phyloP scores from a whole-genome alignment of 2,329 filamentous ascomycete genomes.

The Scleromitrula shiraiana region DNA sequence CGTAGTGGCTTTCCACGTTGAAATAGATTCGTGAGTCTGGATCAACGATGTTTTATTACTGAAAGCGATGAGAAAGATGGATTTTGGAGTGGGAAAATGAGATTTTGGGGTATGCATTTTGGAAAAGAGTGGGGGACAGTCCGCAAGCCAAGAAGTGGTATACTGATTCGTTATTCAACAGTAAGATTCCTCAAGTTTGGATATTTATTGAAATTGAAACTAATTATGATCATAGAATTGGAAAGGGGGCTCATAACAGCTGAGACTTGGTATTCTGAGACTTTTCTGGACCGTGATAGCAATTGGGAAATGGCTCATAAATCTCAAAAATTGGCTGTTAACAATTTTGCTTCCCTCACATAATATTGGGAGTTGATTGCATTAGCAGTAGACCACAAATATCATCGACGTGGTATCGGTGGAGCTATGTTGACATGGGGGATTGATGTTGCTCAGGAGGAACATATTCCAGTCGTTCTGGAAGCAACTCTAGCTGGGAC shows the following conservation, averaged over 20 bases:
- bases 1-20: background rate
- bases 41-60: background rate
- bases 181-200: background rate
- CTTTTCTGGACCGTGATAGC: constrained; percentile 1
- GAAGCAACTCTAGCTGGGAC: constrained; percentile 3
- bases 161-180: background rate
- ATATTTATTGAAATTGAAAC: background rate
- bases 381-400: background rate
- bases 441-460: constrained; percentile 3
- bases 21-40: background rate
- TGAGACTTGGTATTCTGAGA: constrained; percentile 3
- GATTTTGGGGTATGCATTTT: constrained; percentile 4
- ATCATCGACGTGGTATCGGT: constrained; percentile 6
- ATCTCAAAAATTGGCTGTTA: background rate
- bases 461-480: constrained; percentile 4
- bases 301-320: constrained; percentile 3
- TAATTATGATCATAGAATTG: constrained; percentile 1
- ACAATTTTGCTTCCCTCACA: constrained; percentile 3
- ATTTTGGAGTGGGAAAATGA: constrained; percentile 3
- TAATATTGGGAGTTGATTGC: background rate
- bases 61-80: constrained; percentile 4
- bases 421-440: constrained; percentile 4
- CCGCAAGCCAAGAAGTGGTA: constrained; percentile 4
- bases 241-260: background rate
- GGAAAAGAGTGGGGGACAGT: constrained; percentile 1